Evolutionary conservation across 2,329 filamentous ascomycete species (phyloP).

Genomic region (Aspergillus neotritici): DNA sequence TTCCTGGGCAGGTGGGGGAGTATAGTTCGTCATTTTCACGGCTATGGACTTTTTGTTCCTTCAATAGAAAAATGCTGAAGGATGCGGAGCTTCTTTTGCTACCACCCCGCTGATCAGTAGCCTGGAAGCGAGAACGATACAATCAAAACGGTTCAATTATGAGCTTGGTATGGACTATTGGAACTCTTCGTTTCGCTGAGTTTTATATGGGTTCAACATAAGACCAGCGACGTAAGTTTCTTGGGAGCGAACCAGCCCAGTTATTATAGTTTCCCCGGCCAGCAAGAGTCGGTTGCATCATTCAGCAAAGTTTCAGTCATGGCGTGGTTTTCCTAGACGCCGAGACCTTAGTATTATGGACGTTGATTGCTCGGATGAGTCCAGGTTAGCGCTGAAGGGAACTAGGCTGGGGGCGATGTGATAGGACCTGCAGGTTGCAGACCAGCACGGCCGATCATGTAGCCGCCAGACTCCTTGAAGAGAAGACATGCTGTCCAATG

Average conservation of each 20-base stretch:
- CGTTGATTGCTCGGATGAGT: conserved; percentile 5
- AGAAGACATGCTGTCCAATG: no score
- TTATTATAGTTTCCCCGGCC: no score
- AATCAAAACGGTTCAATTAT: no score
- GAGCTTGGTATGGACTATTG: no score
- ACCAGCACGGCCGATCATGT: not conserved
- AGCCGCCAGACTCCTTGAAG: not conserved
- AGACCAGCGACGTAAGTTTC: no score
- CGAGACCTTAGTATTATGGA: not conserved
- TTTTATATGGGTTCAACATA: no score
- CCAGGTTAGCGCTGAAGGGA: conserved; percentile 6
- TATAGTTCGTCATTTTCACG: conserved; percentile 14
- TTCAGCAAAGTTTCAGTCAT: conserved; percentile 3
- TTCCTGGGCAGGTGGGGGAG: conserved; percentile 21
- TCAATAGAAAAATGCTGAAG: not conserved
- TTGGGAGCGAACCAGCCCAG: no score
- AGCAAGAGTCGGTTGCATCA: no score
- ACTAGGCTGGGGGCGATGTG: conserved; percentile 2
- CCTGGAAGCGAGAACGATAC: conserved; percentile 1
- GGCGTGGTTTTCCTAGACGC: conserved; percentile 4
- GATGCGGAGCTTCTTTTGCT: no score
- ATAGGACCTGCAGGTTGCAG: conserved; percentile 11
- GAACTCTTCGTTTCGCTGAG: no score
- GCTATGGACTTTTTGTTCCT: conserved; percentile 4
- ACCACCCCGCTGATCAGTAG: not conserved